phyloP scores from a whole-genome alignment of 169 alveolate genomes.

The Toxoplasma gondii region DNA sequence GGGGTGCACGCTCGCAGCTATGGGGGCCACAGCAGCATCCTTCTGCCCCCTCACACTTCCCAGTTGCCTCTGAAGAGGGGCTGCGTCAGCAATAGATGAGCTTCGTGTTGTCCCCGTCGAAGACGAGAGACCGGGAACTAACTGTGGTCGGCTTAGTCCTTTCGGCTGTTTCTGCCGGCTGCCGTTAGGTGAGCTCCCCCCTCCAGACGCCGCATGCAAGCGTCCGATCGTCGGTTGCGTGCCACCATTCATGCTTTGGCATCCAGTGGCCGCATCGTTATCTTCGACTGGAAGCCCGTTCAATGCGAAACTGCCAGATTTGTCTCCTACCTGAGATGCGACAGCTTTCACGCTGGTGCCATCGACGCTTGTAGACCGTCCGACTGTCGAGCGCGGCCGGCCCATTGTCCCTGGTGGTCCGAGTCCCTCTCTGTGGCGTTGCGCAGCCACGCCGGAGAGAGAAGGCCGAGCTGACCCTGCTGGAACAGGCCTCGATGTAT shows the following conservation, averaged over 20 bases:
- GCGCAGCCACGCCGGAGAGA: too few relatives aligned
- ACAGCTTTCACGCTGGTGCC: too few relatives aligned
- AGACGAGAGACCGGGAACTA: background rate
- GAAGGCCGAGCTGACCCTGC: too few relatives aligned
- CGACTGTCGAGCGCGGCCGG: too few relatives aligned
- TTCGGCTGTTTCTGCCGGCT: background rate
- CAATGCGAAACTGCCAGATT: too few relatives aligned
- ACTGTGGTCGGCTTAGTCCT: background rate
- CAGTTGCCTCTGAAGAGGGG: background rate
- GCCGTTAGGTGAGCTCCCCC: background rate
- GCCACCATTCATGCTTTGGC: background rate
- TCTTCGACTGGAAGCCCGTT: too few relatives aligned
- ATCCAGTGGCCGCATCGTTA: background rate
- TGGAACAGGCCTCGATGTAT: too few relatives aligned
- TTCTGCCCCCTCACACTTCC: background rate
- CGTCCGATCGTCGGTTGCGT: background rate
- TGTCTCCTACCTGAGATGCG: too few relatives aligned
- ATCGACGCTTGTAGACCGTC: too few relatives aligned
- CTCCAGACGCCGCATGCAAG: background rate
- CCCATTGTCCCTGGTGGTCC: too few relatives aligned
- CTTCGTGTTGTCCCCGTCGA: background rate
- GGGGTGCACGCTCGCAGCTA: too few relatives aligned
- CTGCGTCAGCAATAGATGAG: background rate
- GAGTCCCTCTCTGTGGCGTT: too few relatives aligned
- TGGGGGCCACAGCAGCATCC: background rate